Conservation (phyloP, 495 filamentous ascomycete species). For the Umbilicaria muhlenbergii region DNA sequence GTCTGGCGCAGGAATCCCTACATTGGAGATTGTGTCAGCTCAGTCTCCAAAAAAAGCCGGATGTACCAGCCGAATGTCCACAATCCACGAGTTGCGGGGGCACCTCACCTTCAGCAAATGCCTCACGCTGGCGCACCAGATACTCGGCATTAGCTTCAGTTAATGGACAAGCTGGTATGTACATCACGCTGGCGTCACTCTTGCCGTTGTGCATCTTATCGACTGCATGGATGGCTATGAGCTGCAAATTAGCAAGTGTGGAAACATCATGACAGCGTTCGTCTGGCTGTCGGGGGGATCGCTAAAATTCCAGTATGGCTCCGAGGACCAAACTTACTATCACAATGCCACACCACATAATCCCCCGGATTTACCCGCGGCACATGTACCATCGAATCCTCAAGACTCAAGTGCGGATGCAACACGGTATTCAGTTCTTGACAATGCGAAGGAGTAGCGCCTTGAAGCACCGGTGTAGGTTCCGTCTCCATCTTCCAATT, state of each 20-base stretch:
- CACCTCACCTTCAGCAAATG: constrained; percentile 38
- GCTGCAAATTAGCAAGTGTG: not conserved
- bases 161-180: constrained; percentile 74
- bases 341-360: constrained; percentile 87
- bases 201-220: constrained; percentile 60
- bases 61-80: too few species aligned
- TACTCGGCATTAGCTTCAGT: constrained; percentile 60
- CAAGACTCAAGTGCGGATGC: constrained; percentile 66
- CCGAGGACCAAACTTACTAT: constrained; percentile 36
- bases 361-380: constrained; percentile 68
- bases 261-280: not conserved
- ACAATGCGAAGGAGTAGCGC: constrained; percentile 55
- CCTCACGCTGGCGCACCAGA: constrained; percentile 48
- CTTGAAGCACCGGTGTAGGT: constrained; percentile 47
- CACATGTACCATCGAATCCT: constrained; percentile 62
- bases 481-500: constrained; percentile 32
- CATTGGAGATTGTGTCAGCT: not conserved
- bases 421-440: constrained; percentile 59
- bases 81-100: not conserved
- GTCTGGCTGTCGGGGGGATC: too few species aligned
- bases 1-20: constrained; percentile 45
- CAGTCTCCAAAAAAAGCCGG: too few species aligned
- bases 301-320: constrained; percentile 14
- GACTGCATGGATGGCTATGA: constrained; percentile 48
- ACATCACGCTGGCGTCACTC: constrained; percentile 64